Evolutionary conservation across 2,329 filamentous ascomycete species (phyloP).

Genomic region (Daldinia sp.): DNA sequence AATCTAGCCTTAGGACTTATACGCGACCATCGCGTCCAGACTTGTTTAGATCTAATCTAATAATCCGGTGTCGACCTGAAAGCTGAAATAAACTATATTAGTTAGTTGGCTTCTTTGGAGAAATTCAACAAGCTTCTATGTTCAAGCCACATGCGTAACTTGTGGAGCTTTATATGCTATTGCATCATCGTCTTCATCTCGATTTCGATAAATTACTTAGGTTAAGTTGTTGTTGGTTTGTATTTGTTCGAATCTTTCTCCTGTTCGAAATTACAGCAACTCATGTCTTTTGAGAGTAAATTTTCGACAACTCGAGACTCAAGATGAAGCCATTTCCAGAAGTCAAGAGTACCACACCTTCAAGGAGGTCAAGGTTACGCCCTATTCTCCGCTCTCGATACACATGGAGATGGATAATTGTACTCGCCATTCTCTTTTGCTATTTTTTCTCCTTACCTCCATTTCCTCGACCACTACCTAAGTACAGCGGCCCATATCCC

Average conservation of each 20-base stretch:
- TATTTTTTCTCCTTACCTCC: constrained; percentile 56
- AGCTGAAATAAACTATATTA: constrained; percentile 21
- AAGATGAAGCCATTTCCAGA: constrained; percentile 48
- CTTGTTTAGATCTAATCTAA: neutral
- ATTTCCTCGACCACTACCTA: constrained; percentile 59
- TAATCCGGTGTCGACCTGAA: neutral
- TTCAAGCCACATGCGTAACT: constrained; percentile 31
- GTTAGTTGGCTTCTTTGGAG: neutral
- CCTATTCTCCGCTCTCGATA: constrained; percentile 51
- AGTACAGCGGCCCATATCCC: constrained; percentile 58
- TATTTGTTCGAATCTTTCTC: neutral
- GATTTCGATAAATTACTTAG: neutral
- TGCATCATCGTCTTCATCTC: constrained; percentile 25
- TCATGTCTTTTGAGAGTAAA: neutral
- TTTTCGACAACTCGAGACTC: constrained; percentile 13
- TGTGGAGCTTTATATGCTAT: constrained; percentile 19
- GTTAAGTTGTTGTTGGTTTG: neutral
- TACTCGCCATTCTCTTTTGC: constrained; percentile 57
- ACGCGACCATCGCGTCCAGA: neutral
- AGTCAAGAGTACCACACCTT: constrained; percentile 27
- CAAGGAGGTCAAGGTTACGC: constrained; percentile 30
- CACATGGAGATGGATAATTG: constrained; percentile 50
- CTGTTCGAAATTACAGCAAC: neutral
- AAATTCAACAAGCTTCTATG: constrained; percentile 10
- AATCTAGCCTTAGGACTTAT: constrained; percentile 1